Evolutionary conservation across 2,329 filamentous ascomycete species (phyloP), one percentile per base, ranked within the genome.

Genomic region (Cladosporium phlei): DNA sequence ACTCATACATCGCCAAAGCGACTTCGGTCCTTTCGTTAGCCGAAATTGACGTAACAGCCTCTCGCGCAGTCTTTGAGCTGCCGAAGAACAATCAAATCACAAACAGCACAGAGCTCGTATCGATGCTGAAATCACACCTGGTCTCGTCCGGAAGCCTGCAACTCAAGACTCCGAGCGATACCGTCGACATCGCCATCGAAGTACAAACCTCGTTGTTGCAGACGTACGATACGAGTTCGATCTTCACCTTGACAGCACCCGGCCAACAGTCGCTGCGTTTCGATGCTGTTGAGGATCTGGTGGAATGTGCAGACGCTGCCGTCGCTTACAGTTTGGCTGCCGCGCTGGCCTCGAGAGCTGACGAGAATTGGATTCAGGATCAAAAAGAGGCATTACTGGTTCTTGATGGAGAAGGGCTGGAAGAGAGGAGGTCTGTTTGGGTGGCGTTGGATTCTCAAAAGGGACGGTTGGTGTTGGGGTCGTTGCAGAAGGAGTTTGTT

Each of bases 1-100:
- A 69, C 43, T 44, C 38, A 1, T 66, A 69, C 40, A 52, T 72
- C 1, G 19, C 44, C 6, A 33, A 38, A 12, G 27, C 54, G 4
- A 38, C 24, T 3, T 12, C 34, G 3, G 16, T 55, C 12, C 45
- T 61, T 3, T 25, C 24, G 4, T 25, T 39, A 35, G 62, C 35
- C 32, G 61, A 62, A 4, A 55, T 56, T n/a, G 43, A 50, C 4
- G 25, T 29, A 14, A 21, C 35, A 2, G 12, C 30, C 8, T 29
- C 49, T 8, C 32, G n/a, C 3, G 57, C 57, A 1, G 20, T 22
- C 4, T 52, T 60, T 30, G 17, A 39, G 25, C 21, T 40, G 42
- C 12, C 29, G 39, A 25, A 44, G 4, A 21, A 33, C 2, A 42
- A 17, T 3, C 43, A 53, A 10, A 42, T 48, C 11, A 34, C 27